phyloP scores from a whole-genome alignment of 805 yeast genomes.

The Candida namnaoensis region DNA sequence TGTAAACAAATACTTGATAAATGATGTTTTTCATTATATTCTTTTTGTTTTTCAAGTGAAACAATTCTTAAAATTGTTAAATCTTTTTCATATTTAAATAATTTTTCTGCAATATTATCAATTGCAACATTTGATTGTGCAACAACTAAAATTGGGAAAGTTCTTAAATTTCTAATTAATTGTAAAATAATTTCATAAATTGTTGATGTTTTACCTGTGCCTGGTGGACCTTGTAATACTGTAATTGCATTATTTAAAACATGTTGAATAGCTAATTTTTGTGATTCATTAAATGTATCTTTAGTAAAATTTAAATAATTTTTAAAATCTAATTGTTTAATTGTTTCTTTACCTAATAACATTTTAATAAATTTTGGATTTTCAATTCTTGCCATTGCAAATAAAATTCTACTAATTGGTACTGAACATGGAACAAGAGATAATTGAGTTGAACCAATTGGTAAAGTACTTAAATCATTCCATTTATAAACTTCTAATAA shows the following conservation, averaged over 20 bases:
- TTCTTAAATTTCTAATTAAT: constrained; percentile 42
- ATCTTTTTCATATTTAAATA: constrained; percentile 37
- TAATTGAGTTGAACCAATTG: constrained; percentile 29
- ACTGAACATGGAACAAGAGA: constrained; percentile 53
- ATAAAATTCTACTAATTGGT: constrained; percentile 53
- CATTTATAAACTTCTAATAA: constrained; percentile 47
- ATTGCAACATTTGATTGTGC: constrained; percentile 74
- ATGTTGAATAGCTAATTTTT: constrained; percentile 41
- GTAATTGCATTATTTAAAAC: constrained; percentile 42
- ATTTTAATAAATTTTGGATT: constrained; percentile 44
- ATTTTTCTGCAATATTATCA: constrained; percentile 67
- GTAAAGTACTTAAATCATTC: constrained; percentile 43
- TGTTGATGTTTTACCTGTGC: constrained; percentile 74
- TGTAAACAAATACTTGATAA: constrained; percentile 56
- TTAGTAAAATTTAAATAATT: constrained; percentile 42
- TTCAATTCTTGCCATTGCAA: constrained; percentile 54
- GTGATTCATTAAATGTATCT: constrained; percentile 48
- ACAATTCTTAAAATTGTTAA: constrained; percentile 47
- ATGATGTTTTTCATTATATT: constrained; percentile 49
- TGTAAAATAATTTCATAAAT: constrained; percentile 55
- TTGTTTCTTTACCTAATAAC: constrained; percentile 46
- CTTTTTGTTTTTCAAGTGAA: constrained; percentile 51
- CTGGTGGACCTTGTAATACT: constrained; percentile 73
- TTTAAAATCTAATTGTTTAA: constrained; percentile 46
- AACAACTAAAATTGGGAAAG: constrained; percentile 60